phyloP scores from a whole-genome alignment of 768 basidiomycete genomes.

The Auricularia cornea region DNA sequence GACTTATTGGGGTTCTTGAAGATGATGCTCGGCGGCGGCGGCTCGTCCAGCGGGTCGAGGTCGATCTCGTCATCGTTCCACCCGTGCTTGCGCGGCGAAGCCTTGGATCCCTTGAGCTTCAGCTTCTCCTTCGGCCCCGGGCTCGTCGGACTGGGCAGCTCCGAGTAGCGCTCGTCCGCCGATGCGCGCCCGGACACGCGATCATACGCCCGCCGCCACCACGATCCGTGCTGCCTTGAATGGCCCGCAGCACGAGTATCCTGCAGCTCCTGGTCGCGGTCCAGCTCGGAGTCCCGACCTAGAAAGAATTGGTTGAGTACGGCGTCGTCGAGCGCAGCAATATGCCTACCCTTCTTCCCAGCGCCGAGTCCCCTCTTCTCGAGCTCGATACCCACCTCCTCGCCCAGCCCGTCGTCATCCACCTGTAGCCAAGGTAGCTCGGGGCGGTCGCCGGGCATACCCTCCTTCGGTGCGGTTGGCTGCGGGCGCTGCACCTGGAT shows the following conservation, averaged over 20 bases:
- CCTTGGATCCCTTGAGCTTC: too few relatives aligned
- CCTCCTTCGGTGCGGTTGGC: not conserved
- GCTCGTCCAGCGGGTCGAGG: constrained; percentile 23
- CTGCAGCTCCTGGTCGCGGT: constrained; percentile 8
- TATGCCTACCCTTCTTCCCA: constrained; percentile 16
- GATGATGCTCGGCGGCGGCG: constrained; percentile 31
- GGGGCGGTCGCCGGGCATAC: not conserved
- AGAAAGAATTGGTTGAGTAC: too few relatives aligned
- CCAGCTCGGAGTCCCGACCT: constrained; percentile 1
- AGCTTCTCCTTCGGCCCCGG: too few relatives aligned
- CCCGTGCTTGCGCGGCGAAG: constrained; percentile 11
- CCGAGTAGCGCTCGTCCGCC: constrained; percentile 20
- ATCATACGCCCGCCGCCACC: constrained; percentile 50
- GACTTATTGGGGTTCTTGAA: constrained; percentile 5
- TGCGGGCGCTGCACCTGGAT: not conserved
- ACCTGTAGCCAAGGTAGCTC: constrained; percentile 47
- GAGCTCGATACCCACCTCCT: constrained; percentile 47
- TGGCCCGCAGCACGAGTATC: constrained; percentile 11
- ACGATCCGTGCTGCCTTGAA: constrained; percentile 33
- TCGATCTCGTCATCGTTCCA: constrained; percentile 11
- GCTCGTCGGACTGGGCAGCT: constrained; percentile 5
- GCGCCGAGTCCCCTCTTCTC: constrained; percentile 36
- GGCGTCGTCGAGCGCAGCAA: too few relatives aligned
- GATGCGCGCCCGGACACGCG: constrained; percentile 33
- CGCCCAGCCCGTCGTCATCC: constrained; percentile 38